Evolutionary conservation across 1,139 yeast species (phyloP).

Genomic region (Hemisphaericaspora lyxosophila): DNA sequence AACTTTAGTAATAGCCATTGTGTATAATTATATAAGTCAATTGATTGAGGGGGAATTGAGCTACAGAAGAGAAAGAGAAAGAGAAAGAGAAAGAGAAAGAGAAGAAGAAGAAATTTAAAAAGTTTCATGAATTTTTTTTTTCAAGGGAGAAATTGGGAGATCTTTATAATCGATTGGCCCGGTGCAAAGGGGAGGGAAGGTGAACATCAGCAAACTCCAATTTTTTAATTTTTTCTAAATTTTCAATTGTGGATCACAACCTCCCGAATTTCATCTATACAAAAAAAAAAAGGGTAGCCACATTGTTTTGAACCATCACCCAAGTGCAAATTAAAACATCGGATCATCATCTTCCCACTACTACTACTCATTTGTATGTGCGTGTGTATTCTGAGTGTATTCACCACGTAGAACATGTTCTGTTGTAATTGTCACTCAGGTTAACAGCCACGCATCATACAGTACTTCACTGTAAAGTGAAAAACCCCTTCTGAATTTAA

Average conservation of each 20-base stretch:
- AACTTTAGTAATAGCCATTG: slow-evolving; percentile 54
- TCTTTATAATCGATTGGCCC: background rate
- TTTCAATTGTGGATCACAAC: slow-evolving; percentile 5
- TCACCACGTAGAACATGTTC: no score
- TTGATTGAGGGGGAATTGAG: slow-evolving; percentile 7
- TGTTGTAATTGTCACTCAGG: no score
- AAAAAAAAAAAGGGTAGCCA: background rate
- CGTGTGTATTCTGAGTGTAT: no score
- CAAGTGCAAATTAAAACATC: no score
- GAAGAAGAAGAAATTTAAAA: slow-evolving; percentile 6
- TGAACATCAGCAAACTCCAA: slow-evolving; percentile 3
- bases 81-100: slow-evolving; percentile 9
- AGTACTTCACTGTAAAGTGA: no score
- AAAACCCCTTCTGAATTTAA: no score
- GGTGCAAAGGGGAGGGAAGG: slow-evolving; percentile 1
- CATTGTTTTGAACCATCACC: slow-evolving; percentile 2
- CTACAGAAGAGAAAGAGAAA: slow-evolving; percentile 9
- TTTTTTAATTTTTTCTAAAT: slow-evolving; percentile 2
- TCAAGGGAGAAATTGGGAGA: background rate
- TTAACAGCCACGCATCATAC: no score
- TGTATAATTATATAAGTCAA: slow-evolving; percentile 12
- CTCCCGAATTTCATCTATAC: slow-evolving; percentile 2
- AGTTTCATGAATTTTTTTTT: background rate
- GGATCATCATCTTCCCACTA: no score
- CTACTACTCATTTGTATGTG: no score